These are phyloP conservation scores for Cyamopsis tetragonoloba DNA, from an alignment of 306 rosid species.

Conservation along the genomic window DNA sequence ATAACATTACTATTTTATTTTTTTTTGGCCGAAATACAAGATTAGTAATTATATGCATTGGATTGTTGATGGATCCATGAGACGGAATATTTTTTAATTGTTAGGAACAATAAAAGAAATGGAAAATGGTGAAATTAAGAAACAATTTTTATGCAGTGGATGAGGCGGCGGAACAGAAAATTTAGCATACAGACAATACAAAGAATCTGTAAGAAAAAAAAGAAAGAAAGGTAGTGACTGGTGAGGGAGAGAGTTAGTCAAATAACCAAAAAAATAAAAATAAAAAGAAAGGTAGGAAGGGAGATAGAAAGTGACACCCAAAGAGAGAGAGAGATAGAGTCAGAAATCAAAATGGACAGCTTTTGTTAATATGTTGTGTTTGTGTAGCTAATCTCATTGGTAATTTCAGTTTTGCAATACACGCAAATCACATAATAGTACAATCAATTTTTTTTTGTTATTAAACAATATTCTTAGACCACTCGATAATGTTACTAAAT, in stretches of 20 bases:
- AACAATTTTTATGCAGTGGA: slow-evolving; percentile 12
- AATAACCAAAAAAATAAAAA: not conserved
- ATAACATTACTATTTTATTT: too few species aligned
- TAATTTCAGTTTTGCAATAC: slow-evolving; percentile 22
- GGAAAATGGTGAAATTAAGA: not conserved
- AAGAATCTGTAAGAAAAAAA: not conserved
- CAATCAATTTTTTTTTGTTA: too few species aligned
- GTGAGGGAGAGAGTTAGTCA: too few species aligned
- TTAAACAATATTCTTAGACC: too few species aligned
- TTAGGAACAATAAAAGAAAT: not conserved
- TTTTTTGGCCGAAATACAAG: too few species aligned
- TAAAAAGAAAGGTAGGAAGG: not conserved
- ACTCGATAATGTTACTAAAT: too few species aligned
- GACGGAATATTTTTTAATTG: not conserved
- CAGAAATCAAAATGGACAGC: slow-evolving; percentile 29
- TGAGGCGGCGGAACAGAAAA: slow-evolving; percentile 24
- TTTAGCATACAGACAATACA: not conserved
- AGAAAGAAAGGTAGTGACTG: too few species aligned
- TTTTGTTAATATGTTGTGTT: not conserved
- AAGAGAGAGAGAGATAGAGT: not conserved
- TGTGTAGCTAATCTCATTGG: too few species aligned
- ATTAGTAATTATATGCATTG: too few species aligned
- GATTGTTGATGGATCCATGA: too few species aligned
- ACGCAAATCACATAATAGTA: slow-evolving; percentile 14
- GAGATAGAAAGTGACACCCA: too few species aligned